Base-by-base conservation (phyloP, 371 early-diverging fungal species). In the Actinomortierella wolfii region DNA sequence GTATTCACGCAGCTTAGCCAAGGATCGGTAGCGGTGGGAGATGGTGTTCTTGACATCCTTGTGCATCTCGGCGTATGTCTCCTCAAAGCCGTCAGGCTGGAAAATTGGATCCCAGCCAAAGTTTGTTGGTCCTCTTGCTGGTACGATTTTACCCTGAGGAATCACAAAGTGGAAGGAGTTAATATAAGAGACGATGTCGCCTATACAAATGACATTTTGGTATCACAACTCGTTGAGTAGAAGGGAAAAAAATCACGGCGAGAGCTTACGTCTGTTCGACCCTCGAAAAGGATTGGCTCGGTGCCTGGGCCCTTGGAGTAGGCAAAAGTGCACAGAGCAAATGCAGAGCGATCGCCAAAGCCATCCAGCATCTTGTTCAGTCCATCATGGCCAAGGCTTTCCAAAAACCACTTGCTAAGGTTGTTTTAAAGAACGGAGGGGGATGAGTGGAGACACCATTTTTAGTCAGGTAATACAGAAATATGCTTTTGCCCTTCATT, bases 91-190 rank as follows among this genome's bases (percentile, higher is more conserved):
- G 54, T 88, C 86, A 15, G 97, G 97, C 79, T 91, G 79, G 71
- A 98, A 97, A 25, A 94, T 82, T 4, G 96, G 92, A 82, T 97
- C 97, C 98, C 98, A 98, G 18, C 98, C 98, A 81, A 97, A 97
- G 54, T 77, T 71, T 13, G 78, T 70, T 3, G 93, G 89, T 0
- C 97, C 98, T 47, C 95, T 86, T n/a, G 97, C 83, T 51, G 79
- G 76, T 0, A 97, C 97, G 62, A 97, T 95, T n/a, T 76, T 81
- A 1, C 97, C 97, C 86, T 87, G 53, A 25, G 56, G 11, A 21
- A 49, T 17, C 13, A 57, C 11, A 48, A 18, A 47, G n/a, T 46
- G 20, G 28, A 47, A 14, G 11, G 8, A 11, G 1, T 52, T n/a
- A n/a, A n/a, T 34, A 34, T 23, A 7, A 54, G 54, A 15, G 20